Conservation (phyloP, 768 basidiomycete species). For the Heimioporus sp. region DNA sequence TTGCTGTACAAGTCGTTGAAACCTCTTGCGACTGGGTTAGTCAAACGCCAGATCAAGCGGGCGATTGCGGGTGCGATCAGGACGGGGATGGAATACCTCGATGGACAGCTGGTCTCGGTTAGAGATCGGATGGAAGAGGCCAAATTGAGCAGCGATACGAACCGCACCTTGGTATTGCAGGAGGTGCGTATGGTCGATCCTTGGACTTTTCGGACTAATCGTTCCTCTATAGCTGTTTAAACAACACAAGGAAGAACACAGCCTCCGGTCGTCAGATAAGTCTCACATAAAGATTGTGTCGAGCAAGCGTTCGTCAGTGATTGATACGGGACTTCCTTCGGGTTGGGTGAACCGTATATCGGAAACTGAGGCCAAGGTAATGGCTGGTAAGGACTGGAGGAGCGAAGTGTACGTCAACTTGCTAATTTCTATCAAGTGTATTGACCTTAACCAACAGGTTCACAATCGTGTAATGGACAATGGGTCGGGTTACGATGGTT, state of each 20-base stretch:
- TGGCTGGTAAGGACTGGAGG: constrained; percentile 49
- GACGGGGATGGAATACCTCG: constrained; percentile 83
- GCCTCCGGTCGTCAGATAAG: constrained; percentile 36
- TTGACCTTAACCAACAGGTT: constrained; percentile 14
- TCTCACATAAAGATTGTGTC: constrained; percentile 82
- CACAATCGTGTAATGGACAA: constrained; percentile 1
- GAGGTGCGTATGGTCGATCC: constrained; percentile 38
- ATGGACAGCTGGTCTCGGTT: constrained; percentile 87
- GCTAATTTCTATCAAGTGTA: not conserved
- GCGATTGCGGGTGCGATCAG: constrained; percentile 65
- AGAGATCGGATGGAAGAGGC: constrained; percentile 75
- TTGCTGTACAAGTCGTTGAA: constrained; percentile 82
- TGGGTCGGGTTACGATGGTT: too few relatives aligned
- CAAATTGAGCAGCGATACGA: constrained; percentile 39
- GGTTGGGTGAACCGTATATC: constrained; percentile 68
- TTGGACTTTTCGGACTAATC: not conserved
- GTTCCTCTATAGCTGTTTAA: constrained; percentile 49
- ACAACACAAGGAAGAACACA: constrained; percentile 50
- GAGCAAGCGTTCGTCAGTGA: constrained; percentile 66
- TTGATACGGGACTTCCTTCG: constrained; percentile 62
- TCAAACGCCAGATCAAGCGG: constrained; percentile 70
- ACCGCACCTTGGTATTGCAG: constrained; percentile 54
- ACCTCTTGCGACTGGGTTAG: constrained; percentile 74
- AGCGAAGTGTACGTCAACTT: constrained; percentile 43
- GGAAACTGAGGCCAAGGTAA: constrained; percentile 41